Evolutionary conservation across 2,329 filamentous ascomycete species (phyloP).

Genomic region (Fusarium guadeloupense): DNA sequence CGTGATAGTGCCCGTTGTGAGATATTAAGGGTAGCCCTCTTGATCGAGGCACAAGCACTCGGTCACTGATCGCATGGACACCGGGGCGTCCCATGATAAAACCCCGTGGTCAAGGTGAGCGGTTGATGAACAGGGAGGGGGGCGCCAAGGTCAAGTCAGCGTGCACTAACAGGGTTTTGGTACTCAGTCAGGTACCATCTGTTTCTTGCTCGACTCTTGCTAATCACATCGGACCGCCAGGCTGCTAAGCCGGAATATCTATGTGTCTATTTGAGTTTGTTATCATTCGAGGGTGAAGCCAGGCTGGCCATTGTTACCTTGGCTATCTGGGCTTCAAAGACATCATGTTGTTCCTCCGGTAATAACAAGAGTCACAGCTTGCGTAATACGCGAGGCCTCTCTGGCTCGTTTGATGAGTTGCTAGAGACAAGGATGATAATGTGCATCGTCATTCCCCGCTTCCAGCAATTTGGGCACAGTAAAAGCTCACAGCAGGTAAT

Average conservation of each 20-base stretch:
- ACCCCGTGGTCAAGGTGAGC: slow-evolving; percentile 19
- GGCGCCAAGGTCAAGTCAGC: not conserved
- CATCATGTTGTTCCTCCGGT: not conserved
- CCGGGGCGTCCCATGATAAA: slow-evolving; percentile 26
- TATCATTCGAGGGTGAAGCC: slow-evolving; percentile 3
- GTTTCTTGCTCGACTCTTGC: slow-evolving; percentile 1
- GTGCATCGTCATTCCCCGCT: slow-evolving; percentile 22
- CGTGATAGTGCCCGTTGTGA: no score
- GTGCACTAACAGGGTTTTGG: slow-evolving; percentile 18
- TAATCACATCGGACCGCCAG: not conserved
- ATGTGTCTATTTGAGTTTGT: slow-evolving; percentile 1
- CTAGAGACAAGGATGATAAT: slow-evolving; percentile 19
- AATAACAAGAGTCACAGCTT: slow-evolving; percentile 36
- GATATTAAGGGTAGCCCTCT: not conserved
- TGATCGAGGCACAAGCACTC: slow-evolving; percentile 7
- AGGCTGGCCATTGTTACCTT: slow-evolving; percentile 14
- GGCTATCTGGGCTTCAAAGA: not conserved
- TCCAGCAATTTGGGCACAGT: slow-evolving; percentile 10
- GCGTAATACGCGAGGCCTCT: slow-evolving; percentile 39
- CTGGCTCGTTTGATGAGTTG: slow-evolving; percentile 22
- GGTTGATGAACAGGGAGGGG: slow-evolving; percentile 3
- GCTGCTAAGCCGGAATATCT: slow-evolving; percentile 11
- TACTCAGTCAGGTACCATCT: slow-evolving; percentile 17
- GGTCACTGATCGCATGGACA: slow-evolving; percentile 14
- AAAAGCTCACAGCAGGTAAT: not conserved